Evolutionary conservation across 805 yeast genomes (phyloP), one percentile per base, ranked within the genome.

Genomic region (Lipomyces yamadae): DNA sequence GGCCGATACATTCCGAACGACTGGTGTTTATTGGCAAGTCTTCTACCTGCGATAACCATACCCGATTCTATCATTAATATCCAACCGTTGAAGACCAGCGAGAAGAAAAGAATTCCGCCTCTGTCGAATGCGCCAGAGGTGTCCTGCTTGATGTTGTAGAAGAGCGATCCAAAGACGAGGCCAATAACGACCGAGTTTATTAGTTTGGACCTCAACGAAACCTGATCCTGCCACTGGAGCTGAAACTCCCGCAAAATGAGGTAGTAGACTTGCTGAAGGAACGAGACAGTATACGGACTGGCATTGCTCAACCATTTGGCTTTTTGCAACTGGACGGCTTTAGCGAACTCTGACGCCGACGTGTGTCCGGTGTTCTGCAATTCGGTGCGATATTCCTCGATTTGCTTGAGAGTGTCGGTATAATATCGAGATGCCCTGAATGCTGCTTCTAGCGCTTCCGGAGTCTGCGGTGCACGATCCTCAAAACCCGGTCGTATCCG

Each of bases 21-120:
- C 68, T 83, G 82, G 67, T 86, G 90, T 72, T 86, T 86, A 81
- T 83, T 84, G 33, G 88, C 83, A 70, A 90, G 86, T 60, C 87
- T 83, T 70, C 89, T 81, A 59, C 84, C 81, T 30, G 79, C 83
- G 70, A 85, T 80, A 73, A 83, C 76, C 53, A 78, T 76, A 60
- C 81, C 73, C 54, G 82, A 84, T 74, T 87, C 89, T 70, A 87
- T 83, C 72, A 86, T 29, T n/a, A 52, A 81, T 37, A 85, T 78
- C 77, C 88, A 83, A 10, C 89, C 88, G 75, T 85, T 87, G 75
- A 85, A 86, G 69, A 89, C 79, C 10, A 86, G 78, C 30, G 86
- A 80, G 72, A 84, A 83, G 74, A 83, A 84, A 77, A 83, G 76
- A 45, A 84, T 78, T 8, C 86, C 85, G 72, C 86, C 86, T 76